Evolutionary conservation across 2,329 filamentous ascomycete species (phyloP).

Genomic region (Atkinsonella texensis): DNA sequence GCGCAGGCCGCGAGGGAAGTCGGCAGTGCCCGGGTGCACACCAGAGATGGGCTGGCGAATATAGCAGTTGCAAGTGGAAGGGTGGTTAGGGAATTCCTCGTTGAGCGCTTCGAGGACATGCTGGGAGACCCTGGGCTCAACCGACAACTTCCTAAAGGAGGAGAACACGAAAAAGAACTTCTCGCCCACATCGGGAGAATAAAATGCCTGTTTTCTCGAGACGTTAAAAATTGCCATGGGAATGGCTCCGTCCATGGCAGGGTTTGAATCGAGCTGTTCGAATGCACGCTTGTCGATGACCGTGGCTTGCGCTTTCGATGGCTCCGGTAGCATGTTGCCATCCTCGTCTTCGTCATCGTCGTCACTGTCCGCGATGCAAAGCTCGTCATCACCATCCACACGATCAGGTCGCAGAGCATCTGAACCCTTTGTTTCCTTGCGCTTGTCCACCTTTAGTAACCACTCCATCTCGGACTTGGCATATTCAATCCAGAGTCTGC

Average conservation of each 20-base stretch:
- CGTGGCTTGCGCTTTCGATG: constrained; percentile 26
- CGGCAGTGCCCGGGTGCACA: constrained; percentile 47
- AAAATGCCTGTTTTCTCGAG: constrained; percentile 65
- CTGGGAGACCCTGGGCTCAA: constrained; percentile 53
- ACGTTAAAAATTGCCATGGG: constrained; percentile 86
- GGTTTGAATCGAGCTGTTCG: constrained; percentile 55
- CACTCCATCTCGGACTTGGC: constrained; percentile 88
- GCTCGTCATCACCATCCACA: constrained; percentile 36
- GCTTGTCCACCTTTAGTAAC: constrained; percentile 65
- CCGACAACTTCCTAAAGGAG: constrained; percentile 54
- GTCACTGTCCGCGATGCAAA: constrained; percentile 31
- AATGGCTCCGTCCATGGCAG: constrained; percentile 84
- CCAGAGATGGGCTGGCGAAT: constrained; percentile 60
- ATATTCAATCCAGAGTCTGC: constrained; percentile 77
- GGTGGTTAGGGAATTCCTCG: constrained; percentile 44
- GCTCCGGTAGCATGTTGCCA: constrained; percentile 32
- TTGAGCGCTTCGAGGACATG: constrained; percentile 60
- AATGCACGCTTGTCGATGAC: constrained; percentile 35
- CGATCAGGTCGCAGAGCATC: constrained; percentile 33
- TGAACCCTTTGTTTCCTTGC: constrained; percentile 42
- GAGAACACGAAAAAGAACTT: constrained; percentile 73
- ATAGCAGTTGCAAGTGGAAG: constrained; percentile 56
- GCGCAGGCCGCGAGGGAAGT: constrained; percentile 62
- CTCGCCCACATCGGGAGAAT: constrained; percentile 52
- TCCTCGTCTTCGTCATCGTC: constrained; percentile 34